Evolutionary conservation across 345 rosid species (phyloP).

Genomic region (Noccaea bulbosa): DNA sequence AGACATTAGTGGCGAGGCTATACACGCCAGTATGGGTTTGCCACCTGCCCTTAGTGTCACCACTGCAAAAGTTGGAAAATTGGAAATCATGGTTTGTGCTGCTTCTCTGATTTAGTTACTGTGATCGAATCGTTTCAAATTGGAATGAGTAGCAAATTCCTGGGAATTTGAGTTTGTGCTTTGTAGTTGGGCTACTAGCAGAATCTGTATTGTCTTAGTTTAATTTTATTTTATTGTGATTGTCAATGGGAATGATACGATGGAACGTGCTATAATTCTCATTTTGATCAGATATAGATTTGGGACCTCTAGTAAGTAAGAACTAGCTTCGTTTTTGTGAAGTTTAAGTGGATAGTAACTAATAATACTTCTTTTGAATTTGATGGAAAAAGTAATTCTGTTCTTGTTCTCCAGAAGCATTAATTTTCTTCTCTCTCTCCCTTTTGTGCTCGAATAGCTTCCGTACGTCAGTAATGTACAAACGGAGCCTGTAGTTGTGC

Average conservation of each 20-base stretch:
- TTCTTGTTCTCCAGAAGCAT: slow-evolving; percentile 3
- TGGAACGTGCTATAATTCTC: too few relatives aligned
- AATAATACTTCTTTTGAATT: not conserved
- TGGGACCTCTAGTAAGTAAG: too few relatives aligned
- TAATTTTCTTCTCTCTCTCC: slow-evolving; percentile 10
- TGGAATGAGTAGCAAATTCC: not conserved
- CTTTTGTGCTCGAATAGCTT: slow-evolving; percentile 52
- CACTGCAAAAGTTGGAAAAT: slow-evolving; percentile 83
- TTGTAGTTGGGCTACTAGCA: too few relatives aligned
- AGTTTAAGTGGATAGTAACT: not conserved
- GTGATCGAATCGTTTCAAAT: not conserved
- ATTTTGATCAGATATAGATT: too few relatives aligned
- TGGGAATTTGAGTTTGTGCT: not conserved
- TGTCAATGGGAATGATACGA: too few relatives aligned
- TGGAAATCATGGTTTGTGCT: slow-evolving; percentile 76
- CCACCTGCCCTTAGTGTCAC: slow-evolving; percentile 91
- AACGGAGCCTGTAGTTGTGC: slow-evolving; percentile 86
- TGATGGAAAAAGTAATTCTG: slow-evolving; percentile 5
- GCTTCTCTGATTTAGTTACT: slow-evolving; percentile 8
- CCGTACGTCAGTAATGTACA: slow-evolving; percentile 92
- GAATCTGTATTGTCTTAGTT: too few relatives aligned
- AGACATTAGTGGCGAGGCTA: slow-evolving; percentile 96
- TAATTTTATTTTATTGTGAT: too few relatives aligned
- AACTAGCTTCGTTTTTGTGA: too few relatives aligned
- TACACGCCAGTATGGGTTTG: slow-evolving; percentile 98